Evolutionary conservation across 1,284 basidiomycete genomes (phyloP).

Genomic region (Papiliotrema fonsecae): DNA sequence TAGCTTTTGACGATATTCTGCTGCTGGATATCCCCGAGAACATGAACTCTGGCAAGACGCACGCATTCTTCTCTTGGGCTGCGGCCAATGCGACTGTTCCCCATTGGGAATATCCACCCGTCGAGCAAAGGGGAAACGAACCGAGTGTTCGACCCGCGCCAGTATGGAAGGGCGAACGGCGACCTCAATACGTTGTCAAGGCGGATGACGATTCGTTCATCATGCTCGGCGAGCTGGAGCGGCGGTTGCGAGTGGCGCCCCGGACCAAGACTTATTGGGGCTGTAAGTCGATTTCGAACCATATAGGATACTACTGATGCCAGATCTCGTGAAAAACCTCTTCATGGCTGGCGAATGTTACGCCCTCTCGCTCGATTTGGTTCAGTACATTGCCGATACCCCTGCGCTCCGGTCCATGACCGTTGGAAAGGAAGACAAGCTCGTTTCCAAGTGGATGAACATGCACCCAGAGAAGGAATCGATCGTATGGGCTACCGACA

Average conservation of each 20-base stretch:
- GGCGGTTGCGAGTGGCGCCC: conserved; percentile 63
- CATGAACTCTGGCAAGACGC: conserved; percentile 53
- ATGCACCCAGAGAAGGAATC: conserved; percentile 73
- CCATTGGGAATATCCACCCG: conserved; percentile 29
- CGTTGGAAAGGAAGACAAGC: conserved; percentile 89
- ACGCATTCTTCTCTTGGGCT: conserved; percentile 56
- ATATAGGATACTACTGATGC: conserved; percentile 1
- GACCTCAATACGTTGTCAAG: conserved; percentile 84
- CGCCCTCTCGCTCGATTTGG: conserved; percentile 81
- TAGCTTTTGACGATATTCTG: conserved; percentile 63
- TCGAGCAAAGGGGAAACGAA: neutral
- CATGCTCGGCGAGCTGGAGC: conserved; percentile 87
- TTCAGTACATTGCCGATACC: conserved; percentile 79
- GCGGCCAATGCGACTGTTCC: conserved; percentile 88
- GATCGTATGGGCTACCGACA: conserved; percentile 85
- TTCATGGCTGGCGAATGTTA: conserved; percentile 98
- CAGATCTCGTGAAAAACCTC: conserved; percentile 78
- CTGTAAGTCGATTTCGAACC: conserved; percentile 50
- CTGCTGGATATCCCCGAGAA: conserved; percentile 52
- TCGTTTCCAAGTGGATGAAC: conserved; percentile 86
- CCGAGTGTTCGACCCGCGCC: conserved; percentile 6
- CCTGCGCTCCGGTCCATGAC: conserved; percentile 62
- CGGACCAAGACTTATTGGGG: conserved; percentile 89
- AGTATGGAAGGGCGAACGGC: conserved; percentile 39
- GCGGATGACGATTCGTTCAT: conserved; percentile 92